Evolutionary conservation across 345 rosid genomes (phyloP).

Genomic region (Carallia brachiata): DNA sequence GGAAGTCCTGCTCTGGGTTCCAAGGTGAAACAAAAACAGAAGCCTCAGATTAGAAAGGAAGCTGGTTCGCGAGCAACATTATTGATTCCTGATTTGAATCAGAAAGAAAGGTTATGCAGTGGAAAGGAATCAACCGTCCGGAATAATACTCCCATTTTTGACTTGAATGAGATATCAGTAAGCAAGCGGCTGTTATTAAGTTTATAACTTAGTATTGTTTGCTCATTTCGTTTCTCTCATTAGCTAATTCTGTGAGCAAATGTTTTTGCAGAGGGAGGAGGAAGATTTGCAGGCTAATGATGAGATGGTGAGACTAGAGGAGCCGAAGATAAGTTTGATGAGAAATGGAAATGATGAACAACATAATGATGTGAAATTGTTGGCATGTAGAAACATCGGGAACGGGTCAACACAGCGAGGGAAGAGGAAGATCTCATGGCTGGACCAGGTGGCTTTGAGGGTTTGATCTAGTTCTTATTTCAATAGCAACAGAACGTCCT

Average conservation of each 20-base stretch:
- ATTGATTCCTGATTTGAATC: conserved; percentile 30
- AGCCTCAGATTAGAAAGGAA: conserved; percentile 25
- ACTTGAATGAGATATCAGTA: conserved; percentile 90
- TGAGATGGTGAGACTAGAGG: conserved; percentile 40
- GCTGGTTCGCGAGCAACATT: conserved; percentile 13
- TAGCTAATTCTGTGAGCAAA: conserved; percentile 9
- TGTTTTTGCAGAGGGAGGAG: conserved; percentile 61
- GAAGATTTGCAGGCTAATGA: conserved; percentile 51
- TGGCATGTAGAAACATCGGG: conserved; percentile 55
- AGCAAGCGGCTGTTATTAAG: conserved; percentile 5
- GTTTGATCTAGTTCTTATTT: conserved; percentile 36
- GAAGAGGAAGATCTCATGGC: conserved; percentile 97
- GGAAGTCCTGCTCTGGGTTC: conserved; percentile 18
- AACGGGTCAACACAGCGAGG: conserved; percentile 51
- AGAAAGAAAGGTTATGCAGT: conserved; percentile 30
- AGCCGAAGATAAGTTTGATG: conserved; percentile 31
- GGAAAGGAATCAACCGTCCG: conserved; percentile 41
- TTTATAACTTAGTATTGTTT: neutral
- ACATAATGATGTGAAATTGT: conserved; percentile 45
- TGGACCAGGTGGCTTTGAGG: conserved; percentile 84
- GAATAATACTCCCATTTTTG: conserved; percentile 51
- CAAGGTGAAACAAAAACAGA: conserved; percentile 47
- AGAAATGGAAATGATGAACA: conserved; percentile 49
- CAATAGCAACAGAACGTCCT: conserved; percentile 16
- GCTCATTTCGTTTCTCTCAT: neutral